Percentiles rank a stretch among this genome's conserved stretches.
Conservation (phyloP, 2,329 filamentous ascomycete species). For the Aspergillus bombycis region DNA sequence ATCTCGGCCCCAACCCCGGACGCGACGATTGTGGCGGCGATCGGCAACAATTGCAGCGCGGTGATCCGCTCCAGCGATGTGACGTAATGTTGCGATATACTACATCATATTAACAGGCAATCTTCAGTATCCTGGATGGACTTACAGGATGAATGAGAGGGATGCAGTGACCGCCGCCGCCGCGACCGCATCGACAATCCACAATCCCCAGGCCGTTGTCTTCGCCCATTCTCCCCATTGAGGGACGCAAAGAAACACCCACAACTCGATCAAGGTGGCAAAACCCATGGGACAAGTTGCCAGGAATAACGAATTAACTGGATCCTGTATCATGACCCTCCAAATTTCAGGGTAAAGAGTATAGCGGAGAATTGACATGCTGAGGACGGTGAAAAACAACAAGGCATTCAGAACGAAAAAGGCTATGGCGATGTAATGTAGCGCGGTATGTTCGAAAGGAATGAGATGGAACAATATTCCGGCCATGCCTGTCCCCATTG, state of each 20-base stretch:
- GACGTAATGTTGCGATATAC: constrained; percentile 38
- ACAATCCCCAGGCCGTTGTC: constrained; percentile 51
- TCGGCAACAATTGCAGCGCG: constrained; percentile 66
- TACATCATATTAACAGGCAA: constrained; percentile 32
- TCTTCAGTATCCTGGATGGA: constrained; percentile 3
- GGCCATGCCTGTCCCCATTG: constrained; percentile 71
- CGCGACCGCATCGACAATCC: constrained; percentile 54
- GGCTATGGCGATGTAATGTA: constrained; percentile 62
- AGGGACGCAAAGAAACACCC: constrained; percentile 59
- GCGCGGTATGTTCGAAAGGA: constrained; percentile 62
- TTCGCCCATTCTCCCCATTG: constrained; percentile 59
- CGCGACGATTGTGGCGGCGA: constrained; percentile 68
- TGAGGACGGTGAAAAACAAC: constrained; percentile 60
- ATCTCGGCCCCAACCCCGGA: constrained; percentile 67
- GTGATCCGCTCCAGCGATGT: constrained; percentile 60
- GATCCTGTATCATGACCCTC: constrained; percentile 65
- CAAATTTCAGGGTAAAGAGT: constrained; percentile 65
- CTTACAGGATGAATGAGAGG: constrained; percentile 62
- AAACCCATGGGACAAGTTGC: constrained; percentile 68
- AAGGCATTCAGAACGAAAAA: constrained; percentile 64
- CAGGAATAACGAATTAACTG: constrained; percentile 66
- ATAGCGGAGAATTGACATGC: constrained; percentile 63
- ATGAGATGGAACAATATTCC: constrained; percentile 65
- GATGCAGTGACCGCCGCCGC: constrained; percentile 44
- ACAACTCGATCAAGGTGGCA: constrained; percentile 66